Conservation (phyloP, 768 basidiomycete species). For the Boletellus ananas region DNA sequence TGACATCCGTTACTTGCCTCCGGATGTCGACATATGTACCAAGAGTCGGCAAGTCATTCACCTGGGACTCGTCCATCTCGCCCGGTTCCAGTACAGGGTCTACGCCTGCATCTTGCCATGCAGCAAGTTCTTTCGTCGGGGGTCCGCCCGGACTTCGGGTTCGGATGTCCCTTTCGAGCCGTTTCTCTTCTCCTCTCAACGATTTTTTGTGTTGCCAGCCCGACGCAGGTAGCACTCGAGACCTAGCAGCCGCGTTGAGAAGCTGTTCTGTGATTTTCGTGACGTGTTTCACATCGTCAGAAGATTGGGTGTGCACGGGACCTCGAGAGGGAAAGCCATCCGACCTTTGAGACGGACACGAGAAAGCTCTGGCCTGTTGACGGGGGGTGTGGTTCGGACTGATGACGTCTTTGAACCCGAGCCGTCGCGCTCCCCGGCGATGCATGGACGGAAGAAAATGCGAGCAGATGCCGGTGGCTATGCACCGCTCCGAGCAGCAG, state of each 20-base stretch:
- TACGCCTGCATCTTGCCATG: slow-evolving; percentile 24
- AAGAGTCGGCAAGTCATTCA: slow-evolving; percentile 24
- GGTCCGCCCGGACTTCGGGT: slow-evolving; percentile 8
- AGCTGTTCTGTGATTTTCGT: slow-evolving; percentile 29
- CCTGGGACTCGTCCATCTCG: slow-evolving; percentile 9
- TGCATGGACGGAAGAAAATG: slow-evolving; percentile 32
- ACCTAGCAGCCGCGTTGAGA: slow-evolving; percentile 32
- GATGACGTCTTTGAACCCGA: slow-evolving; percentile 18
- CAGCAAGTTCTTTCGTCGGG: slow-evolving; percentile 24
- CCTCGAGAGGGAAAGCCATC: neutral
- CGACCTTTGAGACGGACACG: neutral
- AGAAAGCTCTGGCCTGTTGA: neutral
- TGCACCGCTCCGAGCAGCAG: slow-evolving; percentile 1
- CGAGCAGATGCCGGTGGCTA: slow-evolving; percentile 19
- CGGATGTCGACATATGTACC: slow-evolving; percentile 54
- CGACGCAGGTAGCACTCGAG: slow-evolving; percentile 15
- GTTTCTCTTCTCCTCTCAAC: slow-evolving; percentile 39
- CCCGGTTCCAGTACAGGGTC: slow-evolving; percentile 8
- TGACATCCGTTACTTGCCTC: slow-evolving; percentile 35
- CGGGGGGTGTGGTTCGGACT: slow-evolving; percentile 8
- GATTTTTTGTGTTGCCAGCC: slow-evolving; percentile 38
- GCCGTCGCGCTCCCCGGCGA: slow-evolving; percentile 18
- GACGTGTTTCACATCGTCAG: slow-evolving; percentile 8
- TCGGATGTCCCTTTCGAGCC: slow-evolving; percentile 27
- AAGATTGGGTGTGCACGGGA: neutral